phyloP scores from a whole-genome alignment of 1,284 basidiomycete species.

The Phellinidium pouzarii region DNA sequence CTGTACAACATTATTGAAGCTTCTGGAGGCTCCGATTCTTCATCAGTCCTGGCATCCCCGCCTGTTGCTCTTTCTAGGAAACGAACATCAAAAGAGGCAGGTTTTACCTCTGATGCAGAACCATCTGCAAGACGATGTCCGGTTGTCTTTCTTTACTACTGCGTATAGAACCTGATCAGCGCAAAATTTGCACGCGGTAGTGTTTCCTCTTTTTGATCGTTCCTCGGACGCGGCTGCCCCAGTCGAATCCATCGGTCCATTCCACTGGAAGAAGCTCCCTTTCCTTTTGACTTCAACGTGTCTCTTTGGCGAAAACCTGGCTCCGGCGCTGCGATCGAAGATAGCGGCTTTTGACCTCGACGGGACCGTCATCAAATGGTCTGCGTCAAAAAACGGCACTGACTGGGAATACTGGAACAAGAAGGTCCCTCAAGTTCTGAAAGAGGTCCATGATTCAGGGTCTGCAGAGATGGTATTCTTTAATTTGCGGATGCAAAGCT shows the following conservation, averaged over 20 bases:
- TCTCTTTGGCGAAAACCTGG: constrained; percentile 53
- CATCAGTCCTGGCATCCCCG: neutral
- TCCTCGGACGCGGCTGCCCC: neutral
- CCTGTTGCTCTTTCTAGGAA: neutral
- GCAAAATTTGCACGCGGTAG: neutral
- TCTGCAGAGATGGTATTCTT: constrained; percentile 28
- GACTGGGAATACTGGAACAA: constrained; percentile 78
- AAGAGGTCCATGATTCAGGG: constrained; percentile 55
- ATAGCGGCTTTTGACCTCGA: constrained; percentile 85
- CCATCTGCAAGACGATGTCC: neutral
- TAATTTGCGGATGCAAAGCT: neutral
- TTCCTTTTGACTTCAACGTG: constrained; percentile 39
- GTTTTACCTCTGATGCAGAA: neutral
- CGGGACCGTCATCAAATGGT: constrained; percentile 75
- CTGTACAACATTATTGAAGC: no score
- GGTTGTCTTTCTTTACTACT: neutral
- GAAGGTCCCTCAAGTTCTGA: constrained; percentile 58
- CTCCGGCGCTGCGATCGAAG: constrained; percentile 42
- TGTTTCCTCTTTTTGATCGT: constrained; percentile 11
- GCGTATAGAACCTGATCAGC: neutral
- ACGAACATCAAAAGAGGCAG: neutral
- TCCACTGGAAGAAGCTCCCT: constrained; percentile 46
- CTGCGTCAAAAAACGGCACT: constrained; percentile 40
- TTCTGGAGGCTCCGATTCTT: no score
- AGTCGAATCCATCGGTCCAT: constrained; percentile 24